phyloP scores from a whole-genome alignment of 2,329 filamentous ascomycete genomes.

The Fusarium sp. region DNA sequence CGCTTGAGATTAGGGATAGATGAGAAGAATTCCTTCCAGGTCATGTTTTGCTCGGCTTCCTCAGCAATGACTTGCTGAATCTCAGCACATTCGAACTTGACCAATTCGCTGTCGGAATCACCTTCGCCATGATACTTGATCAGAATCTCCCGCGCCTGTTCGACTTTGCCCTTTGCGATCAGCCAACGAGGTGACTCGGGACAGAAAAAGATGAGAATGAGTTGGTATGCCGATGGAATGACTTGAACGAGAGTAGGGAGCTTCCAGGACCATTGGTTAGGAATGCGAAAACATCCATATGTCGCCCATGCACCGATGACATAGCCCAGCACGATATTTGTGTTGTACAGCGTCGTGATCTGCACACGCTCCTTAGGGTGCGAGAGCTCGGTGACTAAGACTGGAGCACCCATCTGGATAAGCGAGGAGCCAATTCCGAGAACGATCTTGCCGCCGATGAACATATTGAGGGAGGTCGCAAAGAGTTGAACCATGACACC shows the following conservation, averaged over 20 bases:
- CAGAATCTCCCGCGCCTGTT: conserved; percentile 61
- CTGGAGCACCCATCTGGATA: conserved; percentile 54
- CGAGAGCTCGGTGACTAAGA: conserved; percentile 54
- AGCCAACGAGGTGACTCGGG: conserved; percentile 70
- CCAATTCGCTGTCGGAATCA: conserved; percentile 53
- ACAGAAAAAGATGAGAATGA: conserved; percentile 58
- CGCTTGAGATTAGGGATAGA: conserved; percentile 52
- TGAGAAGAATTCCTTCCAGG: conserved; percentile 54
- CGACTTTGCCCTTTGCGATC: conserved; percentile 58
- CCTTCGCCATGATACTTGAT: conserved; percentile 62
- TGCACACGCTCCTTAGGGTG: conserved; percentile 49
- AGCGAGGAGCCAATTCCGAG: conserved; percentile 49
- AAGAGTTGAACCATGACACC: conserved; percentile 50
- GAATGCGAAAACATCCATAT: conserved; percentile 36
- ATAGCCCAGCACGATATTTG: conserved; percentile 32
- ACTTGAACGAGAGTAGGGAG: conserved; percentile 61
- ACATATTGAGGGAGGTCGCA: conserved; percentile 48
- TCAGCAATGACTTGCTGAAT: conserved; percentile 58
- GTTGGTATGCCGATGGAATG: conserved; percentile 53
- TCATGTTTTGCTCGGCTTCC: conserved; percentile 54
- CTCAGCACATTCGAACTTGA: conserved; percentile 58
- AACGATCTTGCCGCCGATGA: conserved; percentile 51
- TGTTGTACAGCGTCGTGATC: conserved; percentile 37
- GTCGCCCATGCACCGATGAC: conserved; percentile 39
- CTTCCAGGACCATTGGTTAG: conserved; percentile 32